Conservation (phyloP, 148 eudicot species). For the Hydrangea macrophylla region DNA sequence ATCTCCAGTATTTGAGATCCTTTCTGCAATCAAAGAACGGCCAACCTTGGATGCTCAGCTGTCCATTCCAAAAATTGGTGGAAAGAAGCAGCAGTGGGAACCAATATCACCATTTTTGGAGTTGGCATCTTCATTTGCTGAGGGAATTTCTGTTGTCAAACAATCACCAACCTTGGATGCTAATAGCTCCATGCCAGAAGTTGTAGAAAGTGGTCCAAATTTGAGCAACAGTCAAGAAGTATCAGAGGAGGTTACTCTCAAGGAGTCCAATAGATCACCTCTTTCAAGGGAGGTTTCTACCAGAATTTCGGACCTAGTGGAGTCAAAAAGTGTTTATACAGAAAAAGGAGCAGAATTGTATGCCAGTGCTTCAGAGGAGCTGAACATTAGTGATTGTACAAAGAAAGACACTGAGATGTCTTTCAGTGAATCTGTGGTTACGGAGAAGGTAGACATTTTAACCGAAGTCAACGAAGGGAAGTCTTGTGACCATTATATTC, state of each 20-base stretch:
- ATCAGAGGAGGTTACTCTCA: neutral
- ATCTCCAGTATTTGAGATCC: neutral
- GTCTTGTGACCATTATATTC: neutral
- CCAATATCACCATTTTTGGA: neutral
- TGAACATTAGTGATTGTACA: slow-evolving; percentile 6
- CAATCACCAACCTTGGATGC: neutral
- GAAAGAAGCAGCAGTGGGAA: neutral
- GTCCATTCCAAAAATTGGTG: neutral
- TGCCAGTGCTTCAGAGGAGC: neutral
- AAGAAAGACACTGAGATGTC: neutral
- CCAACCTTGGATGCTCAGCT: neutral
- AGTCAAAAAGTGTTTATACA: neutral
- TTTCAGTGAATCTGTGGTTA: neutral
- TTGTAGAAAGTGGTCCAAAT: slow-evolving; percentile 2
- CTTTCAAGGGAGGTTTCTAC: neutral
- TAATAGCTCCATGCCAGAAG: neutral
- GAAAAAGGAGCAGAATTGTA: neutral
- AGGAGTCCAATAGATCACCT: neutral
- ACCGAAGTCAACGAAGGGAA: neutral
- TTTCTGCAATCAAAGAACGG: neutral
- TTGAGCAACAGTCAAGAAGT: neutral
- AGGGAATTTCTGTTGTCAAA: neutral
- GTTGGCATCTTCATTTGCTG: neutral
- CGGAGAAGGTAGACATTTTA: neutral
- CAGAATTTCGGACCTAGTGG: neutral